Base-by-base conservation (phyloP, 108 stramenopile species). In the Skeletonema costatum region DNA sequence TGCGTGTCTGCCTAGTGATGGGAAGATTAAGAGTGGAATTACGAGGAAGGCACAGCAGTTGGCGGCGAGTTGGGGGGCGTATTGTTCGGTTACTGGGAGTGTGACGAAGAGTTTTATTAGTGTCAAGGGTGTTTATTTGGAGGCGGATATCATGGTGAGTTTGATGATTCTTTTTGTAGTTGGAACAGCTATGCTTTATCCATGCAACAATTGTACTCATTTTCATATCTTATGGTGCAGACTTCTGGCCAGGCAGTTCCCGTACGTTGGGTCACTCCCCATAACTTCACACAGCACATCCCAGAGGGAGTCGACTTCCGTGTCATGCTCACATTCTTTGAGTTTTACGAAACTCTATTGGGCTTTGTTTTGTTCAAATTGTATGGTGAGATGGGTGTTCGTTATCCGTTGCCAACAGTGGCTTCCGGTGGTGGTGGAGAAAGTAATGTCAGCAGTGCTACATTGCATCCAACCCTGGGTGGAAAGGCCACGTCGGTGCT, bases 311-410 rank as follows among this genome's bases (percentile, higher is more conserved):
- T 99, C 38, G 99, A 99, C 78, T 97, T 96, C 81, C 88, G 93
- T 32, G 97, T 99, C 69, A 99, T 99, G 98, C 66, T 91, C 30
- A 99, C 99, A 11, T 99, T 99, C 80, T 92, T 99, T 51, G 99
- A 99, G 85, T 99, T 99, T 81, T 98, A 99, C 76, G 97, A 98
- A 74, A 91, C 92, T 10, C 77, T 99, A 13, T 70, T 99, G 65
- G 88, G 92, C 61, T 99, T 99, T 86, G 97, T 96, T 8, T 71
- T 99, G 69, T 99, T 85, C 92, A 98, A 99, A 78, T 82, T 99
- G 9, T 99, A 97, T 81, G 87, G 78, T 53, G 92, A 89, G 38
- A 58, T 95, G 32, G 98, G 97, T 36, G 86, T 98, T 5, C 78
- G 88, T 11, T 99, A 96, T 78, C 98, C 98, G 10, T 85, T 97